Evolutionary conservation across 202 grass and related monocot species (phyloP).

Genomic region (Saccharum hybrid): DNA sequence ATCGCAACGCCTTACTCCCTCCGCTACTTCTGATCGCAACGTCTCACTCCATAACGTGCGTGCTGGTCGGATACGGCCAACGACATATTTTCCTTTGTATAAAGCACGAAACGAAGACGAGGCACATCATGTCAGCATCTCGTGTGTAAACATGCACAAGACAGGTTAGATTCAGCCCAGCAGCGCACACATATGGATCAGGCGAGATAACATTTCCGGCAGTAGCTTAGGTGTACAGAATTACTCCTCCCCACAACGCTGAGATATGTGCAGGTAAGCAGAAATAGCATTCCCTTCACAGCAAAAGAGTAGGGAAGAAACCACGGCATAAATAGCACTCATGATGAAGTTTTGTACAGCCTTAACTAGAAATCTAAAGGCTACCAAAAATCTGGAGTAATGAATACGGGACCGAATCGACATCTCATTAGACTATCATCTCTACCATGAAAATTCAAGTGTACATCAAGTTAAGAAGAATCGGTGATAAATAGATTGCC

Average conservation of each 20-base stretch:
- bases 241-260: constrained; percentile 25
- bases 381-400: constrained; percentile 54
- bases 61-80: background rate
- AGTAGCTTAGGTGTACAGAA: constrained; percentile 32
- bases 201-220: background rate
- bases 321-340: constrained; percentile 19
- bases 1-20: too few relatives aligned
- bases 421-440: constrained; percentile 43
- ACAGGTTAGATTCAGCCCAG: too few relatives aligned
- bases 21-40: too few relatives aligned
- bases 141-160: background rate
- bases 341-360: constrained; percentile 42
- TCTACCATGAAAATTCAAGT: constrained; percentile 44
- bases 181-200: background rate
- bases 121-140: background rate
- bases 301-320: constrained; percentile 19
- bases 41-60: too few relatives aligned
- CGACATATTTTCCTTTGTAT: background rate
- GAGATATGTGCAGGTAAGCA: constrained; percentile 44
- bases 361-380: constrained; percentile 45
- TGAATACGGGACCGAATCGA: constrained; percentile 34
- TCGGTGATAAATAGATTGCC: constrained; percentile 40
- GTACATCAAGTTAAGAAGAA: constrained; percentile 49
- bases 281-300: constrained; percentile 20
- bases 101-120: background rate